phyloP scores from a whole-genome alignment of 257 asterid genomes.

The Nicotiana noctiflora region DNA sequence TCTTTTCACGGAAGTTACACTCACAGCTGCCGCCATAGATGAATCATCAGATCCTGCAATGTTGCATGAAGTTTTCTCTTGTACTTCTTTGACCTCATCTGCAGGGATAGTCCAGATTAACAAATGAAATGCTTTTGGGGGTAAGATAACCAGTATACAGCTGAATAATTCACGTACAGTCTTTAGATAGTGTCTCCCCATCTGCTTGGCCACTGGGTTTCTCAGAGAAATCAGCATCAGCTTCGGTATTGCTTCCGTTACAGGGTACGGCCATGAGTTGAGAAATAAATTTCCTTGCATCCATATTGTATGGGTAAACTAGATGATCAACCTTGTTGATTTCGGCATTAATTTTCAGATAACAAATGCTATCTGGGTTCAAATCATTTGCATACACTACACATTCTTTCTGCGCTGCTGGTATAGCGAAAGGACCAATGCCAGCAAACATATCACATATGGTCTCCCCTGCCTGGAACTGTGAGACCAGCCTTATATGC shows the following conservation, averaged over 20 bases:
- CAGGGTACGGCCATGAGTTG: slow-evolving; percentile 53
- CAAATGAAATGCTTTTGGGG: background rate
- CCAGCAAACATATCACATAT: slow-evolving; percentile 96
- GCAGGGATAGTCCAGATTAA: slow-evolving; percentile 22
- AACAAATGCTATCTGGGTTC: slow-evolving; percentile 78
- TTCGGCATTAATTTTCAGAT: slow-evolving; percentile 77
- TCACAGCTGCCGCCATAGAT: slow-evolving; percentile 27
- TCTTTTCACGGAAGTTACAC: slow-evolving; percentile 41
- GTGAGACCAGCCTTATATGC: slow-evolving; percentile 70
- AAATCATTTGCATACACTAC: slow-evolving; percentile 83
- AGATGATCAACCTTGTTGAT: slow-evolving; percentile 67
- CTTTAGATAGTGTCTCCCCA: slow-evolving; percentile 25
- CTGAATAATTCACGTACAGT: slow-evolving; percentile 29
- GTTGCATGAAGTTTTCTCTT: slow-evolving; percentile 18
- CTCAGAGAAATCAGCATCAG: slow-evolving; percentile 29
- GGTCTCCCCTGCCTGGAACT: slow-evolving; percentile 61
- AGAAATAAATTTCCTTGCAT: slow-evolving; percentile 65
- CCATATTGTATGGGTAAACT: slow-evolving; percentile 68
- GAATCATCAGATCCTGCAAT: slow-evolving; percentile 19
- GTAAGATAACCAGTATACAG: slow-evolving; percentile 1
- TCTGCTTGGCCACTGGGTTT: slow-evolving; percentile 20
- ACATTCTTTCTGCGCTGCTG: slow-evolving; percentile 96
- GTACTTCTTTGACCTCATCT: slow-evolving; percentile 40
- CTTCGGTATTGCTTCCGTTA: slow-evolving; percentile 31
- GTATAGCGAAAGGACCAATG: slow-evolving; percentile 91